Evolutionary conservation across 148 eudicot species (phyloP).

Genomic region (Oxyria digyna): DNA sequence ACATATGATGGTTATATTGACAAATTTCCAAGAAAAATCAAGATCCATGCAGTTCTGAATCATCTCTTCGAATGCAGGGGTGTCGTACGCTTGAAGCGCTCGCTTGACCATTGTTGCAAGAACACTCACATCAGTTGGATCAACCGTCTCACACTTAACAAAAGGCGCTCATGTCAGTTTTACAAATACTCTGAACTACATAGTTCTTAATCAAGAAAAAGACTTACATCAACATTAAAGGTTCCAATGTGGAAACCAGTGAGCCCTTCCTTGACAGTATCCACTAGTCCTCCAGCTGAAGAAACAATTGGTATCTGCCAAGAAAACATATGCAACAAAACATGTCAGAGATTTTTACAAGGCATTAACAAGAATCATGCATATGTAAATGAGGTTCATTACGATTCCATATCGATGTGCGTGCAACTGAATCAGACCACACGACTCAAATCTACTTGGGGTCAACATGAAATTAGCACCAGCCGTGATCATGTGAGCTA

Average conservation of each 20-base stretch:
- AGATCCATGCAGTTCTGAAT: slow-evolving; percentile 81
- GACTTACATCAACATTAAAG: slow-evolving; percentile 65
- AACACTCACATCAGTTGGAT: slow-evolving; percentile 66
- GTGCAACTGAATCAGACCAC: slow-evolving; percentile 93
- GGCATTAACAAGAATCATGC: background rate
- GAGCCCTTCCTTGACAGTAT: slow-evolving; percentile 83
- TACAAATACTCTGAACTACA: too few species aligned
- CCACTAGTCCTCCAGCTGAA: slow-evolving; percentile 89
- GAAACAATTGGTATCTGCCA: slow-evolving; percentile 83
- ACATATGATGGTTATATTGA: too few species aligned
- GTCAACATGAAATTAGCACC: slow-evolving; percentile 77
- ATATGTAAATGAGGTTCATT: slow-evolving; percentile 10
- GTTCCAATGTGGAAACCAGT: slow-evolving; percentile 96
- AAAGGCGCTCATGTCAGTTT: background rate
- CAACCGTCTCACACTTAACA: slow-evolving; percentile 58
- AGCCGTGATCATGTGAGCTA: slow-evolving; percentile 84
- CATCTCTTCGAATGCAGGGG: slow-evolving; percentile 57
- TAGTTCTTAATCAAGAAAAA: background rate
- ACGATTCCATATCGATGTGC: slow-evolving; percentile 97
- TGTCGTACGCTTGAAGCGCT: slow-evolving; percentile 53
- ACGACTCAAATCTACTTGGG: slow-evolving; percentile 94
- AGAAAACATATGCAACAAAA: background rate
- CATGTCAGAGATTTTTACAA: background rate
- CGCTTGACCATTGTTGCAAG: slow-evolving; percentile 45
- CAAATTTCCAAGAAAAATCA: slow-evolving; percentile 75